These are phyloP conservation scores for Penicillium manginii DNA, from an alignment of 495 filamentous ascomycete genomes.

Conservation along the genomic window DNA sequence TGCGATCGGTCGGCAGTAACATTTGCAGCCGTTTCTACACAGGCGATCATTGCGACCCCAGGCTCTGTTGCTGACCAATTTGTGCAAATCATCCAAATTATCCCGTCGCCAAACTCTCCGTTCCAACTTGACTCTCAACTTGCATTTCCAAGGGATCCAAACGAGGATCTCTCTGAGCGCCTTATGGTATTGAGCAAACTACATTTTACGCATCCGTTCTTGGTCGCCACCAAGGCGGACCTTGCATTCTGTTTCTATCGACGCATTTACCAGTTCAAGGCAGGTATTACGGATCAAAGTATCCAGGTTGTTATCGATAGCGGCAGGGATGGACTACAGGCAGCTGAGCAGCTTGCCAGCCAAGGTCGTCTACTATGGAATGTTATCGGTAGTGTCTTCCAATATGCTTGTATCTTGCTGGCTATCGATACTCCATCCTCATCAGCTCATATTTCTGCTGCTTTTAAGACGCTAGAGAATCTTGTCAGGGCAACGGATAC, in stretches of 20 bases:
- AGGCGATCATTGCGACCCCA: conserved; percentile 21
- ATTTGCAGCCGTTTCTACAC: conserved; percentile 31
- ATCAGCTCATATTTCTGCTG: conserved; percentile 25
- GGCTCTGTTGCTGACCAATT: conserved; percentile 37
- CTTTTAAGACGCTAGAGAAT: conserved; percentile 33
- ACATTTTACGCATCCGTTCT: conserved; percentile 30
- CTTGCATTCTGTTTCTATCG: conserved; percentile 40
- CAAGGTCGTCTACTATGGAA: conserved; percentile 39
- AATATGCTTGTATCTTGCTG: conserved; percentile 34
- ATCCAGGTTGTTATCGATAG: conserved; percentile 29
- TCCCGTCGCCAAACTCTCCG: conserved; percentile 33
- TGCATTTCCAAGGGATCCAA: conserved; percentile 22
- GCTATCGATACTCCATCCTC: conserved; percentile 33
- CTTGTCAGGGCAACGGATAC: conserved; percentile 35
- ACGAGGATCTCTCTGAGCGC: conserved; percentile 25
- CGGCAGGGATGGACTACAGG: conserved; percentile 29
- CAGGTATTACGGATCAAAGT: conserved; percentile 22
- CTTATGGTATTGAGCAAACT: conserved; percentile 11
- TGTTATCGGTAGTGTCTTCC: conserved; percentile 38
- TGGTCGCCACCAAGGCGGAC: conserved; percentile 36
- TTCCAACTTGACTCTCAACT: conserved; percentile 26
- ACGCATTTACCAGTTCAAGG: conserved; percentile 35
- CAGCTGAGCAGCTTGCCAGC: conserved; percentile 29
- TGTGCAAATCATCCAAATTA: conserved; percentile 34
- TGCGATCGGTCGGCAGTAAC: conserved; percentile 33